phyloP scores from a whole-genome alignment of 139 green algal genomes.

The Micromonas commoda region DNA sequence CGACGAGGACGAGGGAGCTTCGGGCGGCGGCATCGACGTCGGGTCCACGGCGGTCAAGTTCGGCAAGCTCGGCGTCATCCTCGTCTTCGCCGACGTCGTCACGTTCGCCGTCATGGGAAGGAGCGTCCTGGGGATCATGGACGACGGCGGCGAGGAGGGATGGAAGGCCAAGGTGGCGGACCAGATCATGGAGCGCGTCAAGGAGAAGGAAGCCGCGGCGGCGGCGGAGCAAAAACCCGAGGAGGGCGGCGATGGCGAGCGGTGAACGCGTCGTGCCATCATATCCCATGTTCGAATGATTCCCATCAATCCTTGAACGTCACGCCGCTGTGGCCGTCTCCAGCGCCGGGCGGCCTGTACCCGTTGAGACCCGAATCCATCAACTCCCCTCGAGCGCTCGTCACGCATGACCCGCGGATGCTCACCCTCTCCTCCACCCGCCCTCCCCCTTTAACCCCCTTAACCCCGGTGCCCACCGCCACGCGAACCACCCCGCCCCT shows the following conservation, averaged over 20 bases:
- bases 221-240: neutral
- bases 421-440: too few species aligned
- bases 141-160: neutral
- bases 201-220: constrained; percentile 9
- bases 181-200: neutral
- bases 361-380: too few species aligned
- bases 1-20: neutral
- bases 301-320: too few species aligned
- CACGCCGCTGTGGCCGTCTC: too few species aligned
- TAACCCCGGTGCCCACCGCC: too few species aligned
- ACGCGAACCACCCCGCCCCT: too few species aligned
- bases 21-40: neutral
- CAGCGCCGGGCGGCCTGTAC: too few species aligned
- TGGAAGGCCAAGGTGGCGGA: constrained; percentile 12
- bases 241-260: neutral
- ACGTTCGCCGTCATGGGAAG: constrained; percentile 8
- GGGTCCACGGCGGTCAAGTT: neutral
- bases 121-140: neutral
- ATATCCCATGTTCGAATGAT: too few species aligned
- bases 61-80: constrained; percentile 18
- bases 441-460: too few species aligned
- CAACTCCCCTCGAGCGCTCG: too few species aligned
- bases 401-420: too few species aligned
- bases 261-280: neutral
- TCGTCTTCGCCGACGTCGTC: constrained; percentile 16